A percentile compares a stretch with the other conserved stretches of the same genome.
phyloP scores from a whole-genome alignment of 2,329 filamentous ascomycete genomes.

The Hawksworthiomyces lignivorus region DNA sequence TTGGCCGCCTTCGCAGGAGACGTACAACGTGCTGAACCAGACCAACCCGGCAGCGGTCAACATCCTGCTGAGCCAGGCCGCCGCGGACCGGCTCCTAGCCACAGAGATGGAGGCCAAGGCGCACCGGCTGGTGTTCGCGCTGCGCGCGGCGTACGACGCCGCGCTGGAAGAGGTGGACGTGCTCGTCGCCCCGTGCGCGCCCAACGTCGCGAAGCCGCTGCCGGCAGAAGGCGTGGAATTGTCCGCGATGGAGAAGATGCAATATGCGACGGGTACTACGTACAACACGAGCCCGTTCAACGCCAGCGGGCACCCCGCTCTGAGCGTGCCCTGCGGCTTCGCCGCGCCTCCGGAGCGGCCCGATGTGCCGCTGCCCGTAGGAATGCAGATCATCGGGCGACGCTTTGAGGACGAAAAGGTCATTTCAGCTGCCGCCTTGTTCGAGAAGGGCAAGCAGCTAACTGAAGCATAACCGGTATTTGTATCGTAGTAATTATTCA shows the following conservation, averaged over 20 bases:
- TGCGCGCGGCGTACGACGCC: conserved; percentile 41
- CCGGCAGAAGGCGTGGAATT: conserved; percentile 35
- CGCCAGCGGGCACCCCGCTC: too few relatives aligned
- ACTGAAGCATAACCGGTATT: too few relatives aligned
- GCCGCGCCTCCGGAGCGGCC: too few relatives aligned
- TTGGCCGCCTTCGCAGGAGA: conserved; percentile 28
- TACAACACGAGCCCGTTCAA: conserved; percentile 41
- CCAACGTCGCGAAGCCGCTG: conserved; percentile 35
- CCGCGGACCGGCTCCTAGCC: conserved; percentile 17
- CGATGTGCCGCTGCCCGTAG: too few relatives aligned
- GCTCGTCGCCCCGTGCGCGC: conserved; percentile 39
- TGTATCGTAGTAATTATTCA: too few relatives aligned
- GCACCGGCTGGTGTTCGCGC: conserved; percentile 35
- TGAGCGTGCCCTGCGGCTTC: too few relatives aligned
- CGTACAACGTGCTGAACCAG: conserved; percentile 33
- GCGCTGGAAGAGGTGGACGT: conserved; percentile 28
- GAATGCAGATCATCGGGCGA: too few relatives aligned
- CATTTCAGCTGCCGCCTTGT: too few relatives aligned
- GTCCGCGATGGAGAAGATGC: conserved; percentile 23
- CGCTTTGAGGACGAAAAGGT: too few relatives aligned
- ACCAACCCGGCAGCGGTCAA: conserved; percentile 38
- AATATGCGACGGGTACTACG: conserved; percentile 35
- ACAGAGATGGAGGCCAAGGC: conserved; percentile 33
- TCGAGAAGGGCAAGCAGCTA: too few relatives aligned
- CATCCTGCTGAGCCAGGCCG: conserved; percentile 31